Evolutionary conservation across 768 basidiomycete species (phyloP), one percentile per base, ranked within the genome.

Genomic region (Krasilnikovozyma curviuscula): DNA sequence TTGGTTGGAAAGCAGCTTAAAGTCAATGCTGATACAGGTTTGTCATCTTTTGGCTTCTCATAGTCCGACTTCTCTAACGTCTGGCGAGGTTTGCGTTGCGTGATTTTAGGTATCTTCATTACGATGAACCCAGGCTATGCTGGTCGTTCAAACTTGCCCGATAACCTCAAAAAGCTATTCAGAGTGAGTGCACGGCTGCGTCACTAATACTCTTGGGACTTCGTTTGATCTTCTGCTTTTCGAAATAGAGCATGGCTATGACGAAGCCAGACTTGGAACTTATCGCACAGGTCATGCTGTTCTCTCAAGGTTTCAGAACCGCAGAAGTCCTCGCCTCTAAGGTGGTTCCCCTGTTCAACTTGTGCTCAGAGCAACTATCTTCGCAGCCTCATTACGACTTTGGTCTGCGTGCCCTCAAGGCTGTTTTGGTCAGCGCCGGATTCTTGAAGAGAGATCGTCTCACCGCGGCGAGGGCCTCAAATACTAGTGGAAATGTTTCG

Each of bases 71-170:
- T n/a, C n/a, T n/a, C n/a, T n/a, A n/a, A n/a, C n/a, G n/a, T n/a
- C n/a, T n/a, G n/a, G n/a, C n/a, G n/a, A n/a, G n/a, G n/a, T n/a
- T n/a, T n/a, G n/a, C n/a, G n/a, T n/a, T n/a, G n/a, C n/a, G n/a
- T n/a, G n/a, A n/a, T n/a, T 49, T 12, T 54, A 83, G 83, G 84
- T 46, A 89, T 98, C 52, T 98, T 98, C 70, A 95, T 98, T 57
- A 98, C 93, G 6, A 95, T 85, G 55, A 98, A 98, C 66, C 93
- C 93, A 8, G 91, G 86, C 55, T 98, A 98, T 63, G 93, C 93
- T 57, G 93, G 91, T 57, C 85, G 93, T 51, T 95, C 93, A 9
- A 69, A 70, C 49, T 55, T 70, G 2, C 69, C 69, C 28, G 68
- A 69, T 56, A 70, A 70, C 54, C 55, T 70, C 40, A 70, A 70